Conservation (phyloP, 805 yeast species). For the Clavispora fructus region DNA sequence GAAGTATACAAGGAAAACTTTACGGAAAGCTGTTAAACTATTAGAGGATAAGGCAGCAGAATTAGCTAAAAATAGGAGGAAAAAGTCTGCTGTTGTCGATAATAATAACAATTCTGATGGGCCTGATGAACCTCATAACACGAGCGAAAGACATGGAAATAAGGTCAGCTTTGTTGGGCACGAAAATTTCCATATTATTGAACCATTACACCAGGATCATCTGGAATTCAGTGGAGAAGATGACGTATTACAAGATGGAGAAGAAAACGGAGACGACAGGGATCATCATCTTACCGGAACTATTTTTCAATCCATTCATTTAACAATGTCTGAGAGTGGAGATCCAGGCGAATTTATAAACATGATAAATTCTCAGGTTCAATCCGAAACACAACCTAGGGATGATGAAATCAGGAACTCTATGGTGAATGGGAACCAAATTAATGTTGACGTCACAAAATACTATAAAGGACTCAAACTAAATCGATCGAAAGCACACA, state of each 20-base stretch:
- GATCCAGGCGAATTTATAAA: constrained; percentile 44
- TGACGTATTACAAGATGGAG: constrained; percentile 6
- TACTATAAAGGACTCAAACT: constrained; percentile 45
- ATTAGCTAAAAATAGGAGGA: constrained; percentile 4
- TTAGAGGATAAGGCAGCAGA: constrained; percentile 47
- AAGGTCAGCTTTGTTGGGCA: not conserved
- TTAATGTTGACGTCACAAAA: constrained; percentile 28
- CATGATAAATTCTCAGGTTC: constrained; percentile 46
- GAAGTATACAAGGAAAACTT: constrained; percentile 66
- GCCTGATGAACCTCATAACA: not conserved
- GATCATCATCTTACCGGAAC: constrained; percentile 41
- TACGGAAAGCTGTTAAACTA: constrained; percentile 58
- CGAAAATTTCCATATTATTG: not conserved
- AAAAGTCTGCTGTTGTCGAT: not conserved
- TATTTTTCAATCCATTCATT: constrained; percentile 74
- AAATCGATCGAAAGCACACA: constrained; percentile 60
- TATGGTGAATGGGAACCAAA: constrained; percentile 5
- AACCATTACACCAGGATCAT: not conserved
- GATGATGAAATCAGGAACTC: not conserved
- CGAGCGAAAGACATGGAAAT: not conserved
- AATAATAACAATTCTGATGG: too few species aligned
- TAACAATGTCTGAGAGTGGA: constrained; percentile 48
- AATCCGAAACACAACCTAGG: constrained; percentile 11
- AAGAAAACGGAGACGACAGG: constrained; percentile 2
- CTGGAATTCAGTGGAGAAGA: not conserved